Percentiles rank a stretch among this genome's conserved stretches.
Conservation (phyloP, 2,329 filamentous ascomycete species). For the Colletotrichum melonis region DNA sequence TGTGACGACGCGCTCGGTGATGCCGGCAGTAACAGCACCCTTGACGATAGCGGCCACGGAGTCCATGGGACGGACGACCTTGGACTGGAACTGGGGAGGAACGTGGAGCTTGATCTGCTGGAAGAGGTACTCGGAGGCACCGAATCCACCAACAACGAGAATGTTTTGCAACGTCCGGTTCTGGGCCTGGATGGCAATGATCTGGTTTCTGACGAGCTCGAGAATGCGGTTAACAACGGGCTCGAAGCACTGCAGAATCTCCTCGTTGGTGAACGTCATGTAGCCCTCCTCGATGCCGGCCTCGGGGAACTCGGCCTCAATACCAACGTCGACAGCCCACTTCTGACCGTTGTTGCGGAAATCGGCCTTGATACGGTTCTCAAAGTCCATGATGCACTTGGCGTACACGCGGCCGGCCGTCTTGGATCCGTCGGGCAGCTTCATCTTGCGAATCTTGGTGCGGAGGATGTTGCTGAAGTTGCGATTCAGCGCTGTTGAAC, state of each 20-base stretch:
- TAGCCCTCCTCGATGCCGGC: slow-evolving; percentile 98
- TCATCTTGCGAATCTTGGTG: slow-evolving; percentile 99
- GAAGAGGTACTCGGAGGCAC: slow-evolving; percentile 98
- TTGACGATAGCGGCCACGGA: slow-evolving; percentile 99
- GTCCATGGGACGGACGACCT: slow-evolving; percentile 98
- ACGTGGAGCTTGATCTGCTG: slow-evolving; percentile 99
- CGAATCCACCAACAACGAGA: slow-evolving; percentile 96
- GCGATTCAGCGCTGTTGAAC: slow-evolving; percentile 96
- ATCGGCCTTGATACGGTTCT: slow-evolving; percentile 99
- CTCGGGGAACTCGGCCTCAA: slow-evolving; percentile 97
- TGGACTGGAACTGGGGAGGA: slow-evolving; percentile 96
- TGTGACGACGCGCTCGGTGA: slow-evolving; percentile 95
- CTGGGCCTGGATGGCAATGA: slow-evolving; percentile 98
- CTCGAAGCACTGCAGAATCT: slow-evolving; percentile 98
- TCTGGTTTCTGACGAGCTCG: slow-evolving; percentile 96
- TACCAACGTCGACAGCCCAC: slow-evolving; percentile 98
- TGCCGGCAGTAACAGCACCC: slow-evolving; percentile 96
- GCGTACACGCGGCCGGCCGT: slow-evolving; percentile 98
- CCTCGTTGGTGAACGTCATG: slow-evolving; percentile 99
- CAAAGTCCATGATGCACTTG: slow-evolving; percentile 99
- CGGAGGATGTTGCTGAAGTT: slow-evolving; percentile 99
- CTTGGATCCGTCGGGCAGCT: slow-evolving; percentile 94
- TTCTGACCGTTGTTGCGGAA: slow-evolving; percentile 99
- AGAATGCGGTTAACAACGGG: slow-evolving; percentile 97
- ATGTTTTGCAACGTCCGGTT: slow-evolving; percentile 96